phyloP scores from a whole-genome alignment of 352 stramenopile genomes.

The Saprolegnia parasitica region DNA sequence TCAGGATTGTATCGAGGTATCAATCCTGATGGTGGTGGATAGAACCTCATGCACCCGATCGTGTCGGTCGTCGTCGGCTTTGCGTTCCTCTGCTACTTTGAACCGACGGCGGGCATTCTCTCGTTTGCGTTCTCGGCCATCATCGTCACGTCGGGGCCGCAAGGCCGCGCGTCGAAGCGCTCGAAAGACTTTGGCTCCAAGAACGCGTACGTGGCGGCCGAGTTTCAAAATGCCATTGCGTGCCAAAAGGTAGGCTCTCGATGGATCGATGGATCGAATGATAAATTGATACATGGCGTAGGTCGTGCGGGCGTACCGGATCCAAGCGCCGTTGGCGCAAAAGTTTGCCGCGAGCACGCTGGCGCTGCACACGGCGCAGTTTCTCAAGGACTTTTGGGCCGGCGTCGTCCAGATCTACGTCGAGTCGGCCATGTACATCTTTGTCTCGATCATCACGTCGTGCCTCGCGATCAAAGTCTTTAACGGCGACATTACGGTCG shows the following conservation, averaged over 20 bases:
- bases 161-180: conserved; percentile 63
- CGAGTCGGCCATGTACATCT: conserved; percentile 87
- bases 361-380: conserved; percentile 73
- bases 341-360: conserved; percentile 64
- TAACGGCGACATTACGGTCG: conserved; percentile 51
- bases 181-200: conserved; percentile 87
- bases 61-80: conserved; percentile 78
- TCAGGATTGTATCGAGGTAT: too few species aligned
- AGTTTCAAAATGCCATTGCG: conserved; percentile 82
- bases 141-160: conserved; percentile 70
- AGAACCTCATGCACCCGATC: conserved; percentile 76
- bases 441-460: conserved; percentile 81
- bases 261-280: too few species aligned
- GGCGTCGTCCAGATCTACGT: conserved; percentile 89
- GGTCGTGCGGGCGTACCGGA: conserved; percentile 80
- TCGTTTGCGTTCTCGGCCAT: conserved; percentile 78
- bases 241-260: conserved; percentile 64
- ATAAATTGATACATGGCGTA: not conserved
- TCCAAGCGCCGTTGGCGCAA: conserved; percentile 72
- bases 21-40: not conserved
- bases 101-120: conserved; percentile 76
- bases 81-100: conserved; percentile 78
- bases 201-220: conserved; percentile 80
- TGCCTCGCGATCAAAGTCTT: conserved; percentile 83
- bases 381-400: conserved; percentile 87